A percentile compares a stretch with the other conserved stretches of the same genome.
phyloP scores from a whole-genome alignment of 2,329 filamentous ascomycete genomes.

The Pestalotiopsis sp. region DNA sequence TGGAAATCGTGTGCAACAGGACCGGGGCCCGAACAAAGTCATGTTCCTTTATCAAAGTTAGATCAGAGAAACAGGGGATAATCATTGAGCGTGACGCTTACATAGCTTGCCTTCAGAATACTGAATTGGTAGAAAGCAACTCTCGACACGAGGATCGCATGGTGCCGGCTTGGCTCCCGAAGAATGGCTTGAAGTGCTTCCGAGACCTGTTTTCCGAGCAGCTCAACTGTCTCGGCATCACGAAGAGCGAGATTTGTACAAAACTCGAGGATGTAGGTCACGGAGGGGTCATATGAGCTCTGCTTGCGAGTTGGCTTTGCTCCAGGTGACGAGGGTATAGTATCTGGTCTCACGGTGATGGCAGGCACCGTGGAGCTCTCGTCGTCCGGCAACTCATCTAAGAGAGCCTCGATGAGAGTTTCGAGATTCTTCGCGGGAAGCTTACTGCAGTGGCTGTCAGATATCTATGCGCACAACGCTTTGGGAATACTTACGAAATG shows the following conservation, averaged over 20 bases:
- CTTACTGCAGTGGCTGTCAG: conserved; percentile 45
- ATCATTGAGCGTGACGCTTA: conserved; percentile 47
- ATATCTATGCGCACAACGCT: not conserved
- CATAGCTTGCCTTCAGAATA: conserved; percentile 82
- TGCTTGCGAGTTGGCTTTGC: conserved; percentile 56
- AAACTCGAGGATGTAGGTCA: conserved; percentile 90
- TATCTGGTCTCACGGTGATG: conserved; percentile 88
- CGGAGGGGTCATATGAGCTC: conserved; percentile 78
- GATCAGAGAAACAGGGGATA: conserved; percentile 6
- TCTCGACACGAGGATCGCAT: conserved; percentile 82
- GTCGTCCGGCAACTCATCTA: conserved; percentile 87
- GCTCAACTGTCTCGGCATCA: conserved; percentile 71
- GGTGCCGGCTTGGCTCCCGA: conserved; percentile 76
- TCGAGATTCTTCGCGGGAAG: conserved; percentile 63
- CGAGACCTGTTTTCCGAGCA: conserved; percentile 78
- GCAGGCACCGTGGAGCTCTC: conserved; percentile 69
- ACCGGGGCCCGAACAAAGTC: conserved; percentile 92
- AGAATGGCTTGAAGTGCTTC: conserved; percentile 81
- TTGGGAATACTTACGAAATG: conserved; percentile 63
- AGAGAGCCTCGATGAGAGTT: conserved; percentile 70
- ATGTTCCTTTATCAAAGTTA: conserved; percentile 64
- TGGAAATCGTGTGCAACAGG: conserved; percentile 87
- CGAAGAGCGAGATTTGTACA: conserved; percentile 80
- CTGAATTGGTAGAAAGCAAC: conserved; percentile 85
- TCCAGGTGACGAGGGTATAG: conserved; percentile 62